These are phyloP conservation scores for Leccinum arenicola DNA, from an alignment of 768 basidiomycete species.

Conservation along the genomic window DNA sequence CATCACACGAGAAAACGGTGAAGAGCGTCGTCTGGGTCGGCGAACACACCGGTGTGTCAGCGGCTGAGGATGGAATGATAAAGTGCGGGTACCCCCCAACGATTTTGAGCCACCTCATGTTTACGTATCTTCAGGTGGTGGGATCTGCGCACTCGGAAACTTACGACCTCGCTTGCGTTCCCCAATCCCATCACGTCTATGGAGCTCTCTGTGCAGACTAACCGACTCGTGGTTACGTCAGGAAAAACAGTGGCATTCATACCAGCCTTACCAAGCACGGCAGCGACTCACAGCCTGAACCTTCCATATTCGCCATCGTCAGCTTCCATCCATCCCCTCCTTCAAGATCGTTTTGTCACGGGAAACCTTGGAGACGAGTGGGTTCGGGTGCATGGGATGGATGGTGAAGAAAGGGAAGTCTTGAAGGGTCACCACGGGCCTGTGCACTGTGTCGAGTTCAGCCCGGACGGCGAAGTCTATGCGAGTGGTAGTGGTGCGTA, in stretches of 20 bases:
- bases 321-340: conserved; percentile 89
- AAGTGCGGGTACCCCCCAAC: conserved; percentile 51
- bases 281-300: conserved; percentile 70
- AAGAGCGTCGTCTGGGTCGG: conserved; percentile 94
- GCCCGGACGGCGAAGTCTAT: conserved; percentile 96
- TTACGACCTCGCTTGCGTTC: conserved; percentile 70
- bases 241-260: conserved; percentile 93
- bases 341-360: conserved; percentile 88
- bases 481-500: conserved; percentile 92
- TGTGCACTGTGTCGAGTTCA: conserved; percentile 90
- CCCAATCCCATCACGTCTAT: conserved; percentile 86
- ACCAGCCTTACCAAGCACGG: conserved; percentile 61
- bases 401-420: conserved; percentile 87
- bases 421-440: conserved; percentile 98
- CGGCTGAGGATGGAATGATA: conserved; percentile 88
- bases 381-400: conserved; percentile 91
- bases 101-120: background rate
- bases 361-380: conserved; percentile 91
- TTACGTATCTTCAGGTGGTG: conserved; percentile 71
- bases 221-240: conserved; percentile 84
- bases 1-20: conserved; percentile 83
- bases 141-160: conserved; percentile 80
- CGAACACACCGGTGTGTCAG: conserved; percentile 82
- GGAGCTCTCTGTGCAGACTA: conserved; percentile 83
- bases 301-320: conserved; percentile 89